Base-by-base conservation (phyloP, 306 rosid genomes). In the Quercus aquifolioides region DNA sequence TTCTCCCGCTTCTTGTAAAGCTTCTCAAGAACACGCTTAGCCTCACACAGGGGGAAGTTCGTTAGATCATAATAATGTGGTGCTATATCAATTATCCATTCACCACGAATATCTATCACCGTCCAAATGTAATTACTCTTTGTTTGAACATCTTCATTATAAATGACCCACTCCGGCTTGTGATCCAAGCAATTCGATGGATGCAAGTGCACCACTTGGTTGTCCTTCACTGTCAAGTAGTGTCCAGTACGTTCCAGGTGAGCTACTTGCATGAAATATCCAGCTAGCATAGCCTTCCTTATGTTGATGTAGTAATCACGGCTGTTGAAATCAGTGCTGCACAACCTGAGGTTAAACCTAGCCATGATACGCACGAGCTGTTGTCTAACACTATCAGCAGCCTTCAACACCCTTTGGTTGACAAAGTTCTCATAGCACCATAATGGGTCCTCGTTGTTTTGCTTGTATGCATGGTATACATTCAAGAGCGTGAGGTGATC, bases 221-320 rank as follows among this genome's bases (percentile, higher is more conserved):
- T 94, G 86, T 92, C 98, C 80, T 94, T 94, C 74, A 92, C 98
- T 79, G 97, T 74, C 38, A 33, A 33, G 38, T 33, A 33, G 38
- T 5, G 38, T 20, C 97, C 98, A 12, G 98, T 89, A 71, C 91
- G 88, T 78, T 94, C 98, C 83, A 94, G 79, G 82, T 92, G 97
- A 74, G 98, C 98, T 31, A 92, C 97, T 91, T 94, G 98, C 98
- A 94, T 94, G 88, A 94, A 94, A 74, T 94, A 92, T 67, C 98
- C 98, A 21, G 98, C 94, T n/a, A 94, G 84, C 94, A 92, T 92
- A 57, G 97, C 97, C 87, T 94, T 92, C 77, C 98, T 85, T 51
- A 94, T 92, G 89, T 90, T 92, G 81, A 91, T 78, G 84, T 94
- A 92, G 88, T 94, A 92, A 67, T 94, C 97, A 12, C 94, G 93